Evolutionary conservation across 768 basidiomycete species (phyloP), one percentile per base, ranked within the genome.

Genomic region (Hericium rajendrae): DNA sequence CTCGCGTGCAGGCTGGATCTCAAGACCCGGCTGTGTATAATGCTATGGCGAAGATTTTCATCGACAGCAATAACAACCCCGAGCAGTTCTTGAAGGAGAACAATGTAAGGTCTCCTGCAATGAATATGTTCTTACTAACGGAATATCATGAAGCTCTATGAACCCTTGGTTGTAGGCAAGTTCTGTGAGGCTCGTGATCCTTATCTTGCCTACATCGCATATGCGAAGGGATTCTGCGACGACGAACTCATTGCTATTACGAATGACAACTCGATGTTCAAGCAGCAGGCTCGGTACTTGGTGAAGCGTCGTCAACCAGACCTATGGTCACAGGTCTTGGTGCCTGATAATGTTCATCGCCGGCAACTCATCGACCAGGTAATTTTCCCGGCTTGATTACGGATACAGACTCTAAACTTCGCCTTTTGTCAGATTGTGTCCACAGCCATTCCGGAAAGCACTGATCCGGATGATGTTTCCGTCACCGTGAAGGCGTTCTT

Each of bases 211-310:
- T 99, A 95, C 74, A 98, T 99, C 64, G 97, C 97, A 0, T 99
- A 98, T 68, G 97, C 97, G 39, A 98, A 98, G 70, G 97, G 97
- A 57, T 88, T 97, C 72, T 99, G 97, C 68, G 97, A 99, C 62
- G 93, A 98, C 5, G 97, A 99, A 72, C 81, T 99, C 59, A 94
- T 99, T 67, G 71, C 83, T 20, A 95, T 99, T 70, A 98, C 97
- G 51, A 98, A 98, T 68, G 94, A 95, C 63, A 99, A 99, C 76
- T 86, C 94, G 12, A 99, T 99, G 97, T 99, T 94, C 82, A 99
- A 98, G 74, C 95, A 99, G 67, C 97, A 98, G 72, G 91, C 97
- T 54, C 87, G 97, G 28, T 99, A 99, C 73, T 83, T 99, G 57
- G 91, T 97, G 68, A 97, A 94, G 73, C 86, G 97, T 64, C 91